These are phyloP conservation scores for Podosphaera leucotricha DNA, from an alignment of 2,329 filamentous ascomycete species.

Conservation along the genomic window DNA sequence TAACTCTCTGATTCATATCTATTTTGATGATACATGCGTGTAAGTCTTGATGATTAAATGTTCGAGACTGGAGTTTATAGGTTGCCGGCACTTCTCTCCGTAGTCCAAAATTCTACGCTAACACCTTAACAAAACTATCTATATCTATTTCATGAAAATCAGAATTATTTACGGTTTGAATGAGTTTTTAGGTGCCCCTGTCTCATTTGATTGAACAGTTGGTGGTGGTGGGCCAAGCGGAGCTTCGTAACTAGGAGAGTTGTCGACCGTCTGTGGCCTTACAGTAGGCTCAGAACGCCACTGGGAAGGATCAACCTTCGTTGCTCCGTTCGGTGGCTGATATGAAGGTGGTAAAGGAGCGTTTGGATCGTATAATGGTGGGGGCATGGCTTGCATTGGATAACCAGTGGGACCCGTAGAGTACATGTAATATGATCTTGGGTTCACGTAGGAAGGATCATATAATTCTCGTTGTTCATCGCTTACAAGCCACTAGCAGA, in stretches of 20 bases:
- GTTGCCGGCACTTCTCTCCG: constrained; percentile 3
- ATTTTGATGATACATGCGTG: constrained; percentile 16
- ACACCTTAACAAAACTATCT: background rate
- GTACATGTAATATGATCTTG: constrained; percentile 18
- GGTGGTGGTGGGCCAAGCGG: constrained; percentile 27
- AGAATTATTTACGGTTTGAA: constrained; percentile 10
- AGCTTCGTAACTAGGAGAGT: constrained; percentile 19
- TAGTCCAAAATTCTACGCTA: background rate
- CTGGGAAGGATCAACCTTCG: constrained; percentile 31
- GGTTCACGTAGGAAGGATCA: constrained; percentile 24
- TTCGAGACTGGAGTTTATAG: background rate
- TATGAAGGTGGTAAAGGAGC: constrained; percentile 29
- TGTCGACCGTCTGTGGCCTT: constrained; percentile 12
- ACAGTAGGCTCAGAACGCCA: constrained; percentile 15
- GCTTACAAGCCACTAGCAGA: constrained; percentile 13
- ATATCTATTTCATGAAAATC: background rate
- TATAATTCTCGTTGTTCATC: constrained; percentile 11
- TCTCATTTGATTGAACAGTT: constrained; percentile 12
- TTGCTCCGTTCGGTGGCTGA: constrained; percentile 23
- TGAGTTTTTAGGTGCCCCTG: constrained; percentile 16
- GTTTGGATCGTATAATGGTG: constrained; percentile 32
- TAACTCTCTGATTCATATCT: constrained; percentile 10
- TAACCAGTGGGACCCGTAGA: constrained; percentile 18
- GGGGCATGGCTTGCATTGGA: constrained; percentile 29
- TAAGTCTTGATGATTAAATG: constrained; percentile 3